Conservation (phyloP, 2,329 filamentous ascomycete genomes). For the Colletotrichum tropicicola region DNA sequence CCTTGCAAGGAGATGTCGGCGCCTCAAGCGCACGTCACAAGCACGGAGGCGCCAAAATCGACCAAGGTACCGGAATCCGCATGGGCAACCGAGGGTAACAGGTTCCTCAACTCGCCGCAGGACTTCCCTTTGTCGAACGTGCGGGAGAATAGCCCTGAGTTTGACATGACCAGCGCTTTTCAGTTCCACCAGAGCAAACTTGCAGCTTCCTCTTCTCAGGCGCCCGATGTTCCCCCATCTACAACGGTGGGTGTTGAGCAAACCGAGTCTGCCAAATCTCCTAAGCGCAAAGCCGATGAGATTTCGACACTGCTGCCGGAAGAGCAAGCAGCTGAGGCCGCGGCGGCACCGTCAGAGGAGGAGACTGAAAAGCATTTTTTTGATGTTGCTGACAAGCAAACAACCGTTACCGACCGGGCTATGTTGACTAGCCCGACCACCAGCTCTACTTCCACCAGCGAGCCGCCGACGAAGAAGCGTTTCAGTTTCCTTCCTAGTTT, state of each 20-base stretch:
- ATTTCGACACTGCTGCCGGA: constrained; percentile 35
- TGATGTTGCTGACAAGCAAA: neutral
- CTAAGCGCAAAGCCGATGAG: constrained; percentile 44
- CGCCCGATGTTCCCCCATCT: too few relatives aligned
- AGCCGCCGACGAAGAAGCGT: neutral
- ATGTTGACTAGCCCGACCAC: neutral
- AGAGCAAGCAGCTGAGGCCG: constrained; percentile 27
- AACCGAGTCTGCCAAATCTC: neutral
- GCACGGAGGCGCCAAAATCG: constrained; percentile 4
- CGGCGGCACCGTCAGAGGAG: neutral
- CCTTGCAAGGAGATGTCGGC: too few relatives aligned
- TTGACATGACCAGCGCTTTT: constrained; percentile 30
- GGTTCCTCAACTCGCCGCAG: constrained; percentile 21
- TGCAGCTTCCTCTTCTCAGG: neutral
- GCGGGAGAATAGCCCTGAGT: constrained; percentile 18
- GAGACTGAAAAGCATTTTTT: constrained; percentile 6
- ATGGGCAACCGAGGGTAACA: constrained; percentile 20
- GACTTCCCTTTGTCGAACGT: neutral
- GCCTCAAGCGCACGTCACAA: too few relatives aligned
- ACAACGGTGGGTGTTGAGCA: too few relatives aligned
- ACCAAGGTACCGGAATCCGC: constrained; percentile 13
- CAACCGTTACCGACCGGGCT: too few relatives aligned
- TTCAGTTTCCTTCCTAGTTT: neutral
- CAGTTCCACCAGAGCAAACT: constrained; percentile 31
- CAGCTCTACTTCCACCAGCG: neutral